Conservation (phyloP, 352 stramenopile species). For the Globisporangium cystogenes region DNA sequence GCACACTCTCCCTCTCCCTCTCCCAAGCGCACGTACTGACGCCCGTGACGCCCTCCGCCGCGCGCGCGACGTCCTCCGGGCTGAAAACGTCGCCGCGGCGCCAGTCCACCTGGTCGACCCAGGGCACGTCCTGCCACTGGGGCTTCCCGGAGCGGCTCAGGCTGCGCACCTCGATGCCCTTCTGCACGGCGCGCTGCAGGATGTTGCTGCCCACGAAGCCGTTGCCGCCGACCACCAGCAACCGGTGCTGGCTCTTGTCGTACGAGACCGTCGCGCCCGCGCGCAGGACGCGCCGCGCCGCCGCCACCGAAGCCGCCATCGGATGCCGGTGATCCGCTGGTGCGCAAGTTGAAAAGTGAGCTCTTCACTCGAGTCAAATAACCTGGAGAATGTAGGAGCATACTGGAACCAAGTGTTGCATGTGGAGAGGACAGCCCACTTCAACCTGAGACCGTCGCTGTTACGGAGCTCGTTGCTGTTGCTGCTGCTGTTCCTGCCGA, state of each 20-base stretch:
- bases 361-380: background rate
- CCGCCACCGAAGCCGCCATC: background rate
- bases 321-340: background rate
- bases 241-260: constrained; percentile 60
- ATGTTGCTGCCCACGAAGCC: constrained; percentile 91
- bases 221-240: constrained; percentile 86
- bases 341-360: background rate
- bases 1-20: background rate
- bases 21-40: constrained; percentile 42
- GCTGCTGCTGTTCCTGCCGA: too few species aligned
- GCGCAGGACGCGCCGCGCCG: constrained; percentile 12
- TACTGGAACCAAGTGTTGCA: background rate
- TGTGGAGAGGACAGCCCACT: background rate
- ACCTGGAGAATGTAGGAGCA: background rate
- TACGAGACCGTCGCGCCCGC: constrained; percentile 34
- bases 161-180: constrained; percentile 82
- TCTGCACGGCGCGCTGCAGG: constrained; percentile 81
- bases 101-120: constrained; percentile 87
- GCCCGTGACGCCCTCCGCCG: constrained; percentile 66
- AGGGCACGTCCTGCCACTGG: constrained; percentile 67
- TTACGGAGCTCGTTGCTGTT: too few species aligned
- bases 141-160: constrained; percentile 83
- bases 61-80: constrained; percentile 44
- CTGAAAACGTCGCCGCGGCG: constrained; percentile 84
- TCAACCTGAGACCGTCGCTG: background rate